Evolutionary conservation across 495 filamentous ascomycete species (phyloP).

Genomic region (Xylaria grammica): DNA sequence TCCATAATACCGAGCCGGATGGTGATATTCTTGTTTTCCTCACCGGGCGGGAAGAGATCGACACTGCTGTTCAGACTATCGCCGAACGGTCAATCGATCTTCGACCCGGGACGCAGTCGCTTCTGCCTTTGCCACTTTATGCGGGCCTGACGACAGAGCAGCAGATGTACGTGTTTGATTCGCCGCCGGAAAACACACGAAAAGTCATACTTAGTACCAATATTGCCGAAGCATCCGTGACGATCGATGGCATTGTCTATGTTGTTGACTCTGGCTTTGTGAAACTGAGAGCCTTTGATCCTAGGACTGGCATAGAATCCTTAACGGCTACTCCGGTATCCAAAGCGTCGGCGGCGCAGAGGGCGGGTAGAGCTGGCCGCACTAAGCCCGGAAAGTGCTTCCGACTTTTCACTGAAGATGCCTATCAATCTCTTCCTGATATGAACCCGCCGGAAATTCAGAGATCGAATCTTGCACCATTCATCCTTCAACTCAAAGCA

Average conservation of each 20-base stretch:
- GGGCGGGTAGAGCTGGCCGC: conserved; percentile 88
- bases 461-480: conserved; percentile 87
- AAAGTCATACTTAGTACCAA: conserved; percentile 97
- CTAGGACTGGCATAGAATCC: conserved; percentile 85
- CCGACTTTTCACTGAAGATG: conserved; percentile 84
- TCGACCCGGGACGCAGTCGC: conserved; percentile 68
- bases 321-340: conserved; percentile 88
- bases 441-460: conserved; percentile 89
- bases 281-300: conserved; percentile 88
- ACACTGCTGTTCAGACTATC: conserved; percentile 76
- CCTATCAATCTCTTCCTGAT: conserved; percentile 71
- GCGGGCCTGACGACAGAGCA: conserved; percentile 87
- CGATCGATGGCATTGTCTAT: conserved; percentile 91
- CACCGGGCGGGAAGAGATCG: conserved; percentile 94
- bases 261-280: conserved; percentile 93
- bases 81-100: conserved; percentile 78
- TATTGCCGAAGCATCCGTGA: conserved; percentile 94
- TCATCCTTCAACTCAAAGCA: conserved; percentile 92
- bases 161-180: conserved; percentile 92
- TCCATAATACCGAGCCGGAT: conserved; percentile 84
- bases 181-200: conserved; percentile 79
- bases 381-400: conserved; percentile 96
- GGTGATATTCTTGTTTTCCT: conserved; percentile 94
- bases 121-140: conserved; percentile 85
- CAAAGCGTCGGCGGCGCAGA: conserved; percentile 90